Evolutionary conservation across 2,329 filamentous ascomycete genomes (phyloP), one percentile per base, ranked within the genome.

Genomic region (Amauroascus niger): DNA sequence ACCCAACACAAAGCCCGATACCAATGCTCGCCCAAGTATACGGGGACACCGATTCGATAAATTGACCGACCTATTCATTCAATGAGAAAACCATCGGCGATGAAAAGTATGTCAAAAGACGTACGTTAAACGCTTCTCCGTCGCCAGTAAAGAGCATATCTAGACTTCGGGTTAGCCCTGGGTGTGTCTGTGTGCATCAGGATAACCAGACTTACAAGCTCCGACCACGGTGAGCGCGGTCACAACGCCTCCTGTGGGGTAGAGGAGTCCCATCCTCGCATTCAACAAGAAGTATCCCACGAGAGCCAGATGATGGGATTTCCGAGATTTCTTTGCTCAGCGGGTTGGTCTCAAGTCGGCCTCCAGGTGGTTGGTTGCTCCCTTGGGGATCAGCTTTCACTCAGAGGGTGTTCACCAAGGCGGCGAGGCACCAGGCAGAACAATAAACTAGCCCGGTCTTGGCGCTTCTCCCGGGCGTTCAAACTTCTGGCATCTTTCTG

Each of bases 141-240:
- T 87, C 89, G 67, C 88, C 89, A 67, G 93, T 94, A 70, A 98
- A 96, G 70, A 98, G 88, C 88, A 98, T 94, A 74, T 98, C 93
- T 98, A 61, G 39, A 57, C 52, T 46, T n/a, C 35, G 59, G 50
- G 51, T 52, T 64, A 62, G 57, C 40, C 26, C 56, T 37, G 33
- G 40, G 18, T 48, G 32, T 56, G 47, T 55, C 49, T 45, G 20
- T 30, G 35, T n/a, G 24, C 2, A 20, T 16, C 41, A 20, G 30
- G 55, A 46, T 16, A 45, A 51, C 28, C 53, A 48, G 53, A 75
- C 87, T 71, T 80, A 94, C 88, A 93, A 71, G 82, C 76, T 78
- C 85, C 87, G 64, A 90, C 82, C 57, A 93, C 77, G 55, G 79
- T 74, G 64, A 90, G 74, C 66, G 86, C 81, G 63, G 82, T 78